phyloP scores from a whole-genome alignment of 345 rosid species.

The Mercurialis annua region DNA sequence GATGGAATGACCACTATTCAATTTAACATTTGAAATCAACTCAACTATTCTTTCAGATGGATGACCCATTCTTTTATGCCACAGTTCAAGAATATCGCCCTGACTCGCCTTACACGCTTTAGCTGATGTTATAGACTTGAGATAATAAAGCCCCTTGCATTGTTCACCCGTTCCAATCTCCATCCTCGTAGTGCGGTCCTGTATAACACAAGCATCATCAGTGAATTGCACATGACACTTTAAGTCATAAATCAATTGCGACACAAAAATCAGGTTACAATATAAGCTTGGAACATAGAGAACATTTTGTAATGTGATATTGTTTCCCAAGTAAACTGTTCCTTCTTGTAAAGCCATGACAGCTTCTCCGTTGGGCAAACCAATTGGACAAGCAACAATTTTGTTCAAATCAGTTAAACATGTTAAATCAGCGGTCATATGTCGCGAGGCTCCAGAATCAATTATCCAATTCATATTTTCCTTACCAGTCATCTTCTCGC shows the following conservation, averaged over 20 bases:
- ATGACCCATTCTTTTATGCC: conserved; percentile 18
- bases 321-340: too few relatives aligned
- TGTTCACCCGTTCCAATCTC: conserved; percentile 21
- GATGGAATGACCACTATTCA: neutral
- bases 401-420: too few relatives aligned
- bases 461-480: neutral
- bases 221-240: neutral
- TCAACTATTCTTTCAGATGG: neutral
- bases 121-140: neutral
- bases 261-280: conserved; percentile 7
- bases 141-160: neutral
- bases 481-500: neutral
- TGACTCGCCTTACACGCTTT: neutral
- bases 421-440: too few relatives aligned
- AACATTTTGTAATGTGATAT: too few relatives aligned
- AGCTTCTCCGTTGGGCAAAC: too few relatives aligned
- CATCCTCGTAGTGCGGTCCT: conserved; percentile 18
- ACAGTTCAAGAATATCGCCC: neutral
- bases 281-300: neutral
- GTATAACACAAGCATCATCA: conserved; percentile 5
- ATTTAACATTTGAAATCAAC: neutral
- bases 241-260: neutral
- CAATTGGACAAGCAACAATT: too few relatives aligned
- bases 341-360: too few relatives aligned
- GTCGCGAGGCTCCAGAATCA: neutral